Conservation (phyloP, 345 rosid genomes). For the Brassica carinata region DNA sequence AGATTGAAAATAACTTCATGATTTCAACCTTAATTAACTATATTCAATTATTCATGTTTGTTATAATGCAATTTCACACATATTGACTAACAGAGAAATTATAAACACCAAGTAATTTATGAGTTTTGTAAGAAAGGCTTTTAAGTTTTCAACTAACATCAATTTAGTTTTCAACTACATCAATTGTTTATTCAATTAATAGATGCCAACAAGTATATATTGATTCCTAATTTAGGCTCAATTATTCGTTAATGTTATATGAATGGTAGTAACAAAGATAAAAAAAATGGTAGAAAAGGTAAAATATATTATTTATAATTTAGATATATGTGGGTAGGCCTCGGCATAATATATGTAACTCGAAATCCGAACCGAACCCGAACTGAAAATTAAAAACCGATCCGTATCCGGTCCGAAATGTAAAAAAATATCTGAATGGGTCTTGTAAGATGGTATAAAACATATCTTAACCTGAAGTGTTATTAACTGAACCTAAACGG, state of each 20-base stretch:
- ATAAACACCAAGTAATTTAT: background rate
- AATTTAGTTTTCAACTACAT: background rate
- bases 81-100: background rate
- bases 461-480: too few relatives aligned
- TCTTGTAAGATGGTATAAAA: too few relatives aligned
- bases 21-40: too few relatives aligned
- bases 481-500: too few relatives aligned
- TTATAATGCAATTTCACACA: background rate
- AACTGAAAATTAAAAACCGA: too few relatives aligned
- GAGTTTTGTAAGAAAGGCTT: background rate
- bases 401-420: too few relatives aligned
- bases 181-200: background rate
- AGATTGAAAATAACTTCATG: too few relatives aligned
- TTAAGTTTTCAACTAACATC: background rate
- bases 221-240: background rate
- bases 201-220: background rate
- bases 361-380: too few relatives aligned
- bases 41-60: background rate
- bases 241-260: background rate
- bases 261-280: background rate
- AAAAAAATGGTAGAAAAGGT: background rate
- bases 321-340: background rate
- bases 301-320: background rate
- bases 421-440: too few relatives aligned
- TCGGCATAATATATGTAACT: too few relatives aligned